Evolutionary conservation across 1,139 yeast genomes (phyloP).

Genomic region (Candida sp.): DNA sequence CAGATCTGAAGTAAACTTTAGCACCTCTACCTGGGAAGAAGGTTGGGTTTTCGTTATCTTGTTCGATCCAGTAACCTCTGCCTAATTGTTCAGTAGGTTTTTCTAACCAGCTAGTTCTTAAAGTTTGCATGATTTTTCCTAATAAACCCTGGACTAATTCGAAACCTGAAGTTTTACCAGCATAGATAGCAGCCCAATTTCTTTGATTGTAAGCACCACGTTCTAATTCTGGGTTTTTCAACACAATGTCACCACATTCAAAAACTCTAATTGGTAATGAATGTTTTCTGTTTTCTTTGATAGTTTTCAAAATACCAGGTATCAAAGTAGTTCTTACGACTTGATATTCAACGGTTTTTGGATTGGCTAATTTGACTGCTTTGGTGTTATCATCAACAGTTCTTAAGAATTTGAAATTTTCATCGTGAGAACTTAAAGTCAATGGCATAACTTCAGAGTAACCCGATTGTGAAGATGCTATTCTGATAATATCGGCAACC

Average conservation of each 20-base stretch:
- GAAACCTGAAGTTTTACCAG: conserved; percentile 94
- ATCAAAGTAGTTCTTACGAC: conserved; percentile 93
- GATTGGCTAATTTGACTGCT: conserved; percentile 92
- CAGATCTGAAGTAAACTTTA: conserved; percentile 67
- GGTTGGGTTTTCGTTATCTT: conserved; percentile 63
- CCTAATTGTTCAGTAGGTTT: conserved; percentile 45
- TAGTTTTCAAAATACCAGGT: conserved; percentile 94
- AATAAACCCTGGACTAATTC: conserved; percentile 92
- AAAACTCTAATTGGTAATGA: conserved; percentile 92
- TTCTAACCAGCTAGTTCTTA: conserved; percentile 83
- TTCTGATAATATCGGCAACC: conserved; percentile 84
- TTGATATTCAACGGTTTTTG: conserved; percentile 95
- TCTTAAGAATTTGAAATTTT: conserved; percentile 86
- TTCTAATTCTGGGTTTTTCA: conserved; percentile 76
- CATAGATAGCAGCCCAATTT: conserved; percentile 91
- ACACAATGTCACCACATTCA: conserved; percentile 93
- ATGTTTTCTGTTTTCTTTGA: conserved; percentile 95
- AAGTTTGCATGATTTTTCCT: conserved; percentile 94
- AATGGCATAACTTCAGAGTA: conserved; percentile 96
- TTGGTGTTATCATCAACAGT: conserved; percentile 66
- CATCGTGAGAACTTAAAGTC: conserved; percentile 95
- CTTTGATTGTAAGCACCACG: conserved; percentile 92
- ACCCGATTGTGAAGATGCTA: conserved; percentile 92
- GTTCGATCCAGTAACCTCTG: conserved; percentile 87
- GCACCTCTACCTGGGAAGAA: conserved; percentile 99